Conservation (phyloP, 2,329 filamentous ascomycete species). For the Verticillium albo-atrum region DNA sequence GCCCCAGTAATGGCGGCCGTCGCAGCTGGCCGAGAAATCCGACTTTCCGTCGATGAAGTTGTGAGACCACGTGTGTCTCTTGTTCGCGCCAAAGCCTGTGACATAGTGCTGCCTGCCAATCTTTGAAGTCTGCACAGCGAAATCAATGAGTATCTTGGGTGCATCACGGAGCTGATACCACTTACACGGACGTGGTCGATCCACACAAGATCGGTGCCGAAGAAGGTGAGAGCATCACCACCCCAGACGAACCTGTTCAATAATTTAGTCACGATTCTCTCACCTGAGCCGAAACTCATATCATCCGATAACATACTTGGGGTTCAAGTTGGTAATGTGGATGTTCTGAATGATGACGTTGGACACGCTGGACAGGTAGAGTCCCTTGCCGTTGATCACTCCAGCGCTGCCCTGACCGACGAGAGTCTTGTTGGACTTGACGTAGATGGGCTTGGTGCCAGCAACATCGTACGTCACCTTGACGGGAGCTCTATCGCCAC, state of each 20-base stretch:
- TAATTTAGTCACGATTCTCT: no score
- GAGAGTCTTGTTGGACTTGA: constrained; percentile 7
- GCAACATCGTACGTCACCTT: constrained; percentile 20
- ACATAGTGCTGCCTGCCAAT: no score
- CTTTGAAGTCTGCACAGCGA: no score
- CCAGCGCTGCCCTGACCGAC: constrained; percentile 6
- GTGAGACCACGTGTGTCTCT: no score
- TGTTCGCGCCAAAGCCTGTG: no score
- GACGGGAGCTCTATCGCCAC: no score
- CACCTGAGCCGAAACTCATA: no score
- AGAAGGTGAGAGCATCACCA: constrained; percentile 7
- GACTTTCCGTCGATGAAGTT: no score
- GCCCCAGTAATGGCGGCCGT: constrained; percentile 8
- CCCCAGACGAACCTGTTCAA: constrained; percentile 11
- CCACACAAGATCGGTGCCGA: constrained; percentile 8
- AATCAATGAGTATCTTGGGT: no score
- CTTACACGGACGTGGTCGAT: constrained; percentile 6
- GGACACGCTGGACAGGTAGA: constrained; percentile 3
- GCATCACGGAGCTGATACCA: neutral
- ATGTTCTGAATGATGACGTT: constrained; percentile 10
- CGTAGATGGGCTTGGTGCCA: constrained; percentile 5
- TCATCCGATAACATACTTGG: no score
- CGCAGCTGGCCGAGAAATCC: neutral
- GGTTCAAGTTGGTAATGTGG: constrained; percentile 5
- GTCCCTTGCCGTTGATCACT: constrained; percentile 7